Evolutionary conservation across 2,329 filamentous ascomycete genomes (phyloP), one percentile per base, ranked within the genome.

Genomic region (Diaporthe ampelina): DNA sequence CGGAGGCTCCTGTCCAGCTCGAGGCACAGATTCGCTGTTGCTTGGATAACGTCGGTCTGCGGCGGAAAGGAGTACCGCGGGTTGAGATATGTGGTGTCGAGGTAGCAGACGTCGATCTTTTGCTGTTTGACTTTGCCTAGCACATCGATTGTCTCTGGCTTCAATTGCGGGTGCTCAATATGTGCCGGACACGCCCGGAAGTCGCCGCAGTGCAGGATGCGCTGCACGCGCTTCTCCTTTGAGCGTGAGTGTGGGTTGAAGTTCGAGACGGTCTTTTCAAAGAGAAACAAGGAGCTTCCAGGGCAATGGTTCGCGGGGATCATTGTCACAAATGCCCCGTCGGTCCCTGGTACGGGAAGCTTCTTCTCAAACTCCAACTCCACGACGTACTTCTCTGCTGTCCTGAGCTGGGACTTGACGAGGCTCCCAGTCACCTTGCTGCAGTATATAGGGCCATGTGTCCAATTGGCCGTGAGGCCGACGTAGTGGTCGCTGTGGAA

Each of bases 401-500:
- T 97, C 57, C 91, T 90, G 10, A 99, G 87, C 82, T 98, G 95
- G 79, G 94, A 94, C 75, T 93, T 92, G 45, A 98, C 94, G 3
- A 99, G 88, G 79, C 97, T 97, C 0, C 91, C 97, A 0, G 97
- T 99, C 19, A 98, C 94, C 78, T 92, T 93, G 81, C 96, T 98
- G 85, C 97, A 98, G 80, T 98, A 99, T 65, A 99, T 98, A 0
- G 95, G 96, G 0, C 97, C 97, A 81, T 99, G 95, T 52, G 87
- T 91, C 97, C 97, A 99, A 43, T 89, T 94, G 10, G 94, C 91
- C 15, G 94, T 97, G 15, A 99, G 86, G 2, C 97, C 97, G 45
- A 98, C 92, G 79, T 99, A 99, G 81, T 99, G 97, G 81, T 99
- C 97, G 79, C 95, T 98, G 83, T 99, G 97, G 78, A 98, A 99